Conservation (phyloP, 192 early-diverging fungal genomes). For the Powellomyces hirtus region DNA sequence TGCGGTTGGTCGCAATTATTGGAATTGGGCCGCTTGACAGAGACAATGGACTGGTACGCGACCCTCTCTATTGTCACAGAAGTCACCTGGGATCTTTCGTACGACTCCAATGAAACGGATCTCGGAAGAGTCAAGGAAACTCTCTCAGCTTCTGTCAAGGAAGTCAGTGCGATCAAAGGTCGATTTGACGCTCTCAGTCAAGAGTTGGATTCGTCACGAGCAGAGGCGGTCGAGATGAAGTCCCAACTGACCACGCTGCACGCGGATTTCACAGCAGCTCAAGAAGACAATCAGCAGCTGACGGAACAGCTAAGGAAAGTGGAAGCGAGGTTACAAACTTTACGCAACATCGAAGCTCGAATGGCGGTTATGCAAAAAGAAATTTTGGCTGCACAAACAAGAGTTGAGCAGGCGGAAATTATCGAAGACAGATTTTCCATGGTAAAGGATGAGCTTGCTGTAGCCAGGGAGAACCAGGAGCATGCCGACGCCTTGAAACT, state of each 20-base stretch:
- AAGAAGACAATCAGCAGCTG: background rate
- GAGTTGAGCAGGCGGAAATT: conserved; percentile 20
- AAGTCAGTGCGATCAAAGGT: background rate
- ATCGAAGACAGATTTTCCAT: conserved; percentile 12
- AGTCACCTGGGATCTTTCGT: conserved; percentile 43
- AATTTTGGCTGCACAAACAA: conserved; percentile 4
- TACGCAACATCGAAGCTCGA: conserved; percentile 15
- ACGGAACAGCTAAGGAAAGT: background rate
- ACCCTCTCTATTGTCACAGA: conserved; percentile 29
- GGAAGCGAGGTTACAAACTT: conserved; percentile 7
- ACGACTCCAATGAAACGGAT: conserved; percentile 9
- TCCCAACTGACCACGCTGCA: conserved; percentile 5
- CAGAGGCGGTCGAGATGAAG: conserved; percentile 8
- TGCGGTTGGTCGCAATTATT: conserved; percentile 32
- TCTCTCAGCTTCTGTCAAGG: background rate
- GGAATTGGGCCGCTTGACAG: conserved; percentile 4
- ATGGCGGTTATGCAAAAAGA: conserved; percentile 27
- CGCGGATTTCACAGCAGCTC: background rate
- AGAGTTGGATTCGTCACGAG: background rate
- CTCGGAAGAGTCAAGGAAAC: conserved; percentile 6
- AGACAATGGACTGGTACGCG: conserved; percentile 28
- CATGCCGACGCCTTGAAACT: background rate
- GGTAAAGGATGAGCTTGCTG: conserved; percentile 17
- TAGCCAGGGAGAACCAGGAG: conserved; percentile 16
- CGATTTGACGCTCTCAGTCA: conserved; percentile 1